Percentiles rank a stretch among this genome's conserved stretches.
Conservation (phyloP, 306 rosid species). For the Sindora glabra region DNA sequence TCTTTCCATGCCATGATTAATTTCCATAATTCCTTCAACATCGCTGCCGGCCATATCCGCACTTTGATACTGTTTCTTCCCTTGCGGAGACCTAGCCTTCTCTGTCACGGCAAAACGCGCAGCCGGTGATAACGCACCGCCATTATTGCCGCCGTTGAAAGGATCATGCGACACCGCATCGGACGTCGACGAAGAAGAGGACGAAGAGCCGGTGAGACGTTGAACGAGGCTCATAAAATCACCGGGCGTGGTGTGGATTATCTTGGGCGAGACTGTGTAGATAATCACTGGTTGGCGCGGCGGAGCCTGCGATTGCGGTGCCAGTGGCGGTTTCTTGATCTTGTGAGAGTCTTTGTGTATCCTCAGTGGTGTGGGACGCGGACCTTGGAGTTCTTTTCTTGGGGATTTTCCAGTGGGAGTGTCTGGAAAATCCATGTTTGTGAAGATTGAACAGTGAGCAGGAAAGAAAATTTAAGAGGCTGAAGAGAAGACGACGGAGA, state of each 20-base stretch:
- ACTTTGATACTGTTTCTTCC: not conserved
- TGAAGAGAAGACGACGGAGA: not conserved
- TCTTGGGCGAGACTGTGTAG: constrained; percentile 58
- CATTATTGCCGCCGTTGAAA: not conserved
- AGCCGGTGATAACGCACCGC: constrained; percentile 19
- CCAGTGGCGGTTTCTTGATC: constrained; percentile 51
- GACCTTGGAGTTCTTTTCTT: constrained; percentile 51
- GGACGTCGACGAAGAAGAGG: constrained; percentile 1
- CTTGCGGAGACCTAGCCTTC: constrained; percentile 21
- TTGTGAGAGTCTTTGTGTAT: constrained; percentile 52
- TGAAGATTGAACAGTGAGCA: not conserved
- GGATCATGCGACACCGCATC: not conserved
- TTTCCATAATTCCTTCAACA: constrained; percentile 3
- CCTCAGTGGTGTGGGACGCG: constrained; percentile 55
- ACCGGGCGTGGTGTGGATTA: constrained; percentile 55
- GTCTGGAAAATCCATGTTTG: constrained; percentile 13
- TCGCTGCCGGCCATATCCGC: not conserved
- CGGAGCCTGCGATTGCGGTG: constrained; percentile 22
- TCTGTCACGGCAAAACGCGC: constrained; percentile 23
- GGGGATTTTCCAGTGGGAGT: constrained; percentile 27
- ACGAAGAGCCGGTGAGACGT: constrained; percentile 47
- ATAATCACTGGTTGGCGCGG: constrained; percentile 51
- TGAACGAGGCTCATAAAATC: constrained; percentile 65
- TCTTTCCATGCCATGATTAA: not conserved
- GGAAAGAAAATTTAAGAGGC: not conserved